phyloP scores from a whole-genome alignment of 2,329 filamentous ascomycete species.

The Alternaria conjuncta region DNA sequence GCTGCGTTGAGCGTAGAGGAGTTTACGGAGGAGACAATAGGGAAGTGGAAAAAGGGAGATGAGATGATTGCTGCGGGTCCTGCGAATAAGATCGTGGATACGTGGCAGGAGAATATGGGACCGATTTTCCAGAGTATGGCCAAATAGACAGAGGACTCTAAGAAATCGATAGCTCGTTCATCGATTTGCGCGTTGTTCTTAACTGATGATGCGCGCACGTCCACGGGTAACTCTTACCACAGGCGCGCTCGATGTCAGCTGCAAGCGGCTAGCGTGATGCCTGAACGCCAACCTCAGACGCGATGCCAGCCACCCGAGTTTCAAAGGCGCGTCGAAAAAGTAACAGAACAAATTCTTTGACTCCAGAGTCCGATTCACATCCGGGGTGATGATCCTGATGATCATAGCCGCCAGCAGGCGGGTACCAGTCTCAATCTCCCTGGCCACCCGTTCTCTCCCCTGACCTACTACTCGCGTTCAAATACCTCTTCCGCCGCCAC shows the following conservation, averaged over 20 bases:
- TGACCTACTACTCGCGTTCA: not conserved
- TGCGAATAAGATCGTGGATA: conserved; percentile 50
- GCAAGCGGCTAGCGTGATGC: not conserved
- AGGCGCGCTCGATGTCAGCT: not conserved
- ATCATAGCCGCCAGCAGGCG: not conserved
- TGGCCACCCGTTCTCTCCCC: not conserved
- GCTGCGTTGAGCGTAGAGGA: conserved; percentile 59
- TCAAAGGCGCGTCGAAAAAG: not conserved
- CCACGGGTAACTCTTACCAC: not conserved
- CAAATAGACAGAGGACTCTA: no score
- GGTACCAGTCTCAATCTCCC: not conserved
- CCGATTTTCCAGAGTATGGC: conserved; percentile 24
- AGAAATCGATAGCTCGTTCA: no score
- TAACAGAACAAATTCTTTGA: not conserved
- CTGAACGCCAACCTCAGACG: not conserved
- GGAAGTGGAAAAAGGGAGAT: conserved; percentile 55
- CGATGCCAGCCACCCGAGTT: not conserved
- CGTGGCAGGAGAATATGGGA: conserved; percentile 54
- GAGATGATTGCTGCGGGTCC: conserved; percentile 59
- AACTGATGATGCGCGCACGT: not conserved
- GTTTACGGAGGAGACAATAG: conserved; percentile 59
- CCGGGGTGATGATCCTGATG: not conserved
- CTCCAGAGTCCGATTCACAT: not conserved
- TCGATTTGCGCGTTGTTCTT: no score
- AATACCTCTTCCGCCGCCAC: not conserved